These are phyloP conservation scores for Saccharomycopsis oosterbeekiorum DNA, from an alignment of 805 yeast genomes.

Conservation along the genomic window DNA sequence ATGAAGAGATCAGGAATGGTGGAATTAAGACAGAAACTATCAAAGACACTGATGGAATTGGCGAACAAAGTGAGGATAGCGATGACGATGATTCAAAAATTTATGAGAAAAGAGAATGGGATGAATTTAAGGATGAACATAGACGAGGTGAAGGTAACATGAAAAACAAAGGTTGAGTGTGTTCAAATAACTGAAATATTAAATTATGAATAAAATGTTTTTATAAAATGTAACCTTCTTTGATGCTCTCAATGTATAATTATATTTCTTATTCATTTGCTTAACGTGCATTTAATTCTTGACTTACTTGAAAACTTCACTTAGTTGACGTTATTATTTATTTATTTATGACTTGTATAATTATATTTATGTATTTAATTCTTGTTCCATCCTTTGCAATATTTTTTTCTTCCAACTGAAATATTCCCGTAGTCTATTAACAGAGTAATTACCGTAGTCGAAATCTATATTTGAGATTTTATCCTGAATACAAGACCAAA, in stretches of 20 bases:
- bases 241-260: too few relatives aligned
- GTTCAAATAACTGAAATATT: not conserved
- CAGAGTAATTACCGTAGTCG: conserved; percentile 54
- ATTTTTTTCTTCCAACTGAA: conserved; percentile 48
- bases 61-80: conserved; percentile 31
- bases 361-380: not conserved
- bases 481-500: conserved; percentile 73
- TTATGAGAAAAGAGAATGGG: conserved; percentile 79
- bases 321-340: not conserved
- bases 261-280: too few relatives aligned
- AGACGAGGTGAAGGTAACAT: conserved; percentile 90
- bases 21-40: conserved; percentile 46
- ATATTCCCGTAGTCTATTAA: conserved; percentile 52
- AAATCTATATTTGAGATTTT: conserved; percentile 62
- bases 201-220: too few relatives aligned
- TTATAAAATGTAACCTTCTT: too few relatives aligned
- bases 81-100: conserved; percentile 61
- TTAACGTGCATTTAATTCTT: too few relatives aligned
- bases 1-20: conserved; percentile 76
- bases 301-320: not conserved
- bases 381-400: not conserved
- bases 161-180: conserved; percentile 44
- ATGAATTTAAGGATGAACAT: conserved; percentile 79
- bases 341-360: not conserved
- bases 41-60: conserved; percentile 29